Conservation (phyloP, 139 green algal species). For the Chlorella sp. region DNA sequence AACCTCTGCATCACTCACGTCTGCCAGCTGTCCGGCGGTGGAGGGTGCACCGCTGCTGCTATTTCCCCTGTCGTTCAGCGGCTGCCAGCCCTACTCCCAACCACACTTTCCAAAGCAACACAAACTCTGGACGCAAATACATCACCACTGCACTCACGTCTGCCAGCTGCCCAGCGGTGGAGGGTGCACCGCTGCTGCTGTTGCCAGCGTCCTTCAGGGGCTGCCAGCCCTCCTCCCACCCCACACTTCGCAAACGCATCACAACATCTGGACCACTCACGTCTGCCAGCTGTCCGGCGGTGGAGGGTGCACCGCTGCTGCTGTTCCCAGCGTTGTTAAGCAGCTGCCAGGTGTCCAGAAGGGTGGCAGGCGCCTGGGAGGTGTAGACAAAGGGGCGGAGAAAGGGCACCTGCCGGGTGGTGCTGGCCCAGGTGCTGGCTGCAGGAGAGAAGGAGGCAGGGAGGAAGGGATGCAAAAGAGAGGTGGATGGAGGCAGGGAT, state of each 20-base stretch:
- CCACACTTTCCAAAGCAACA: too few relatives aligned
- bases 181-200: too few relatives aligned
- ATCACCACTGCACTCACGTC: neutral
- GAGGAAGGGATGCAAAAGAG: neutral
- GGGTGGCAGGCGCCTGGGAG: slow-evolving; percentile 2
- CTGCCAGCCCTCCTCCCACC: too few relatives aligned
- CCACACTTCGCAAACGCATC: too few relatives aligned
- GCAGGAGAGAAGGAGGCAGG: neutral
- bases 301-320: neutral
- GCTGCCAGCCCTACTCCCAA: too few relatives aligned
- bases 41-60: too few relatives aligned
- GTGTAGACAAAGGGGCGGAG: slow-evolving; percentile 34
- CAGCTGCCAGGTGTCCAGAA: slow-evolving; percentile 5
- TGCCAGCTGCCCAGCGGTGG: neutral
- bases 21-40: too few relatives aligned
- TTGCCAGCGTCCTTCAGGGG: too few relatives aligned
- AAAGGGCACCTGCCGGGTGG: slow-evolving; percentile 16
- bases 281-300: neutral
- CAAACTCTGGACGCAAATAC: too few relatives aligned
- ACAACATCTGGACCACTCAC: neutral
- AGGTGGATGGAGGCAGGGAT: too few relatives aligned
- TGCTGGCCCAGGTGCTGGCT: neutral
- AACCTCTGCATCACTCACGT: neutral
- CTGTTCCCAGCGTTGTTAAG: neutral
- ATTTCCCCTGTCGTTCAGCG: too few relatives aligned